A percentile compares a stretch with the other conserved stretches of the same genome.
These are phyloP conservation scores for Magnolia officinalis DNA, from an alignment of 164 flowering plant genomes.

Conservation along the genomic window DNA sequence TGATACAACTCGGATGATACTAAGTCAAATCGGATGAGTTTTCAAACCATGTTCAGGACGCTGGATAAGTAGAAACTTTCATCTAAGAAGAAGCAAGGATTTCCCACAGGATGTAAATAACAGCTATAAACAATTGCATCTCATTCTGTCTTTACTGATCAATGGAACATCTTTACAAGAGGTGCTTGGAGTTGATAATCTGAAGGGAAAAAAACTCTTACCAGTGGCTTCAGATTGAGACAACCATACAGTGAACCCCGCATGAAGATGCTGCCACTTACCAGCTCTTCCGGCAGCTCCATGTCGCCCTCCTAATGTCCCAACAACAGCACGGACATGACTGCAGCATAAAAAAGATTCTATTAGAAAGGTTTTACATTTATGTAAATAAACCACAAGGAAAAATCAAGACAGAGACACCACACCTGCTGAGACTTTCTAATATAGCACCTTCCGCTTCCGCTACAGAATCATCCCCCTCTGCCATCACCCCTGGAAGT, in stretches of 20 bases:
- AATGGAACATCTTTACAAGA: no score
- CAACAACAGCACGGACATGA: constrained; percentile 79
- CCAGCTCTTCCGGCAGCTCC: constrained; percentile 77
- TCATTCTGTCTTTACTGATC: no score
- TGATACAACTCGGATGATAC: no score
- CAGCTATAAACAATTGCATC: no score
- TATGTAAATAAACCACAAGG: background rate
- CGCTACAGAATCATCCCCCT: constrained; percentile 73
- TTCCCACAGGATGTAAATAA: no score
- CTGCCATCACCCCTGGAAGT: constrained; percentile 70
- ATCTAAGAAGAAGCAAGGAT: no score
- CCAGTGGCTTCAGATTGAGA: constrained; percentile 76
- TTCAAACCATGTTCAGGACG: no score
- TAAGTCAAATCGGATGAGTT: no score
- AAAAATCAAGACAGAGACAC: background rate
- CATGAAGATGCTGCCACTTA: constrained; percentile 83
- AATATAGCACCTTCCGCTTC: constrained; percentile 66
- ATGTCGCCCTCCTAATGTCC: constrained; percentile 77
- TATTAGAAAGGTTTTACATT: background rate
- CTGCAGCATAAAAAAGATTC: constrained; percentile 38
- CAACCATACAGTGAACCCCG: constrained; percentile 91
- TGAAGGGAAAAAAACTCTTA: constrained; percentile 15
- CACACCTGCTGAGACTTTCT: constrained; percentile 87
- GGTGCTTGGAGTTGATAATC: no score
- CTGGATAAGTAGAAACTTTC: no score